Conservation (phyloP, 2,329 filamentous ascomycete species). For the Lachnellula cervina region DNA sequence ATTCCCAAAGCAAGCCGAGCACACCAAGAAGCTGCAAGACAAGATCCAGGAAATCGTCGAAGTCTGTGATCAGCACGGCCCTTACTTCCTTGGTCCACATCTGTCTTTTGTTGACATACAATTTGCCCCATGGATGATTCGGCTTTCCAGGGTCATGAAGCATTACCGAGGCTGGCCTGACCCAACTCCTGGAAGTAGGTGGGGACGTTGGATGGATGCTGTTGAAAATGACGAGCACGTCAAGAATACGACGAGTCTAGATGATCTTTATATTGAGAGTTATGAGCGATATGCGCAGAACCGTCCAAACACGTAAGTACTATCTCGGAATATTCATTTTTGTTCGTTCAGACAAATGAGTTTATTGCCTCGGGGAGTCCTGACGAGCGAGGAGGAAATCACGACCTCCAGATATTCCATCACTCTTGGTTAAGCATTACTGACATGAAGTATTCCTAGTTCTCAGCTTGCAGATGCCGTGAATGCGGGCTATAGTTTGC, state of each 20-base stretch:
- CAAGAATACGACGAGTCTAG: conserved; percentile 34
- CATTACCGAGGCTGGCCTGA: conserved; percentile 37
- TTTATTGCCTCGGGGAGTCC: too few relatives aligned
- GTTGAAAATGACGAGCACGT: conserved; percentile 35
- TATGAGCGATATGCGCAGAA: conserved; percentile 66
- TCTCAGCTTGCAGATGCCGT: too few relatives aligned
- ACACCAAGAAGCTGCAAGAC: conserved; percentile 56
- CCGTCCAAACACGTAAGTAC: conserved; percentile 44
- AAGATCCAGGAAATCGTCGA: conserved; percentile 51
- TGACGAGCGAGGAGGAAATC: too few relatives aligned
- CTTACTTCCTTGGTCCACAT: conserved; percentile 33
- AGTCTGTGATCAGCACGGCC: conserved; percentile 30
- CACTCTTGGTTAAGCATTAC: too few relatives aligned
- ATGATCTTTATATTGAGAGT: conserved; percentile 60
- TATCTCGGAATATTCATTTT: too few relatives aligned
- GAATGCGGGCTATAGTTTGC: too few relatives aligned
- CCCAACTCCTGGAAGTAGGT: conserved; percentile 32
- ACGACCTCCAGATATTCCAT: too few relatives aligned
- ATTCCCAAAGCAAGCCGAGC: conserved; percentile 49
- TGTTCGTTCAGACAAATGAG: too few relatives aligned
- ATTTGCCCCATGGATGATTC: conserved; percentile 38
- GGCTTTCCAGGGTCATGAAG: conserved; percentile 34
- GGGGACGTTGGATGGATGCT: conserved; percentile 35
- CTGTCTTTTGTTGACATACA: conserved; percentile 36
- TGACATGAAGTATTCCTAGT: too few relatives aligned